These are phyloP conservation scores for Metschnikowia anglica DNA, from an alignment of 805 yeast species.

Conservation along the genomic window DNA sequence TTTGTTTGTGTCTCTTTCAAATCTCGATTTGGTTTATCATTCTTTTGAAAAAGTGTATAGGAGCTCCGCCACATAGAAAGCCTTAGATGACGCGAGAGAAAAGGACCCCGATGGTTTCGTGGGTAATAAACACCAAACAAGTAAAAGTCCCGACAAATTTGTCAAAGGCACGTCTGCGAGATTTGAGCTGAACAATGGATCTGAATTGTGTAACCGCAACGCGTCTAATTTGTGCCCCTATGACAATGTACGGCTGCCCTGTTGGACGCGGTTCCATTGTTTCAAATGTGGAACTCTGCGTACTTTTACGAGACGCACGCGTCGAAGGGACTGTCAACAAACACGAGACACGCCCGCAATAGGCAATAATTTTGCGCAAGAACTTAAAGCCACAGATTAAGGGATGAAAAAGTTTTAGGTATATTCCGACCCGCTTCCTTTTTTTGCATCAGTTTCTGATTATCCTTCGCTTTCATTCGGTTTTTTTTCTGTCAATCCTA, in stretches of 20 bases:
- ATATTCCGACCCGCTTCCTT: too few relatives aligned
- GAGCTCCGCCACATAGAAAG: too few relatives aligned
- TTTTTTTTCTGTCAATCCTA: neutral
- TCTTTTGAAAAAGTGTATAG: too few relatives aligned
- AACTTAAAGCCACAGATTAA: neutral
- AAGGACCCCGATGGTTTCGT: too few relatives aligned
- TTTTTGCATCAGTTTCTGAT: too few relatives aligned
- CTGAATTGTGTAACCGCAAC: neutral
- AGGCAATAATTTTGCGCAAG: neutral
- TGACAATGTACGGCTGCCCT: neutral
- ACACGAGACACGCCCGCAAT: conserved; percentile 10
- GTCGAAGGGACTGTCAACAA: conserved; percentile 14
- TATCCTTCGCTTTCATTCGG: too few relatives aligned
- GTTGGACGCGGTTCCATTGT: conserved; percentile 3
- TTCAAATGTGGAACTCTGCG: neutral
- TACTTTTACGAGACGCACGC: conserved; percentile 11
- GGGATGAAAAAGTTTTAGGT: too few relatives aligned
- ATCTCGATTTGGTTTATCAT: too few relatives aligned
- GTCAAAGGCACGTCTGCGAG: neutral
- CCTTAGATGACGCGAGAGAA: too few relatives aligned
- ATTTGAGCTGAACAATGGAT: neutral
- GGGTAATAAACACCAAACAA: neutral
- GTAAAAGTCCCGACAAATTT: neutral
- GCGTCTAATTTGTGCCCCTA: neutral
- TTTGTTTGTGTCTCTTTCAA: too few relatives aligned